Conservation (phyloP, 1,139 yeast species). For the Suhomyces maxii region DNA sequence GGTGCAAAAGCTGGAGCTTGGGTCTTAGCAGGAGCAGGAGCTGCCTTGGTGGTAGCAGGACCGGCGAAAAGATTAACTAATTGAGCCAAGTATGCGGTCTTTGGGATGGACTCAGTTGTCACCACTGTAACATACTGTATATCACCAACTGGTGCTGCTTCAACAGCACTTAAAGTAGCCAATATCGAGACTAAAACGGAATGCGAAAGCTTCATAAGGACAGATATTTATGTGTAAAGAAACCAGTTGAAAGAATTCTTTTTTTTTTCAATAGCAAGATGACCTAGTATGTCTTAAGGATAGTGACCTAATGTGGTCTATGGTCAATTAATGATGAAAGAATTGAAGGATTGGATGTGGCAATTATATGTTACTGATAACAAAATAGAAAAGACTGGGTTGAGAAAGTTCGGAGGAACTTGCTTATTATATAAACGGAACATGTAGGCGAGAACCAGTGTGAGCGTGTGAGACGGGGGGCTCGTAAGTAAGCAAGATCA, state of each 20-base stretch:
- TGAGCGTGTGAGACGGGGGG: conserved; percentile 1
- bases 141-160: conserved; percentile 13
- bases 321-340: neutral
- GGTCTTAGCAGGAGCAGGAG: conserved; percentile 9
- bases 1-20: conserved; percentile 9
- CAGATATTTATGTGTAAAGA: neutral
- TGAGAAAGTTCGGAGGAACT: neutral
- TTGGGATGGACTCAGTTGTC: conserved; percentile 15
- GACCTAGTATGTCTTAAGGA: neutral
- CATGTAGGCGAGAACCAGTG: neutral
- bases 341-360: neutral
- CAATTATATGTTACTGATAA: neutral
- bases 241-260: neutral
- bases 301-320: too few species aligned
- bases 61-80: conserved; percentile 16
- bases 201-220: conserved; percentile 11
- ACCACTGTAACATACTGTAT: conserved; percentile 18
- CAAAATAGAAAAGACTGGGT: too few species aligned
- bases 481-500: conserved; percentile 2
- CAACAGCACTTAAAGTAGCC: conserved; percentile 14
- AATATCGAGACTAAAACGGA: conserved; percentile 12
- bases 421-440: conserved; percentile 1
- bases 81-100: conserved; percentile 1
- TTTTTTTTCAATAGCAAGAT: neutral
- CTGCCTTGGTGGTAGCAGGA: conserved; percentile 14